Percentiles rank a stretch among this genome's conserved stretches.
Conservation (phyloP, 345 rosid species). For the Cardamine chenopodiifolia region DNA sequence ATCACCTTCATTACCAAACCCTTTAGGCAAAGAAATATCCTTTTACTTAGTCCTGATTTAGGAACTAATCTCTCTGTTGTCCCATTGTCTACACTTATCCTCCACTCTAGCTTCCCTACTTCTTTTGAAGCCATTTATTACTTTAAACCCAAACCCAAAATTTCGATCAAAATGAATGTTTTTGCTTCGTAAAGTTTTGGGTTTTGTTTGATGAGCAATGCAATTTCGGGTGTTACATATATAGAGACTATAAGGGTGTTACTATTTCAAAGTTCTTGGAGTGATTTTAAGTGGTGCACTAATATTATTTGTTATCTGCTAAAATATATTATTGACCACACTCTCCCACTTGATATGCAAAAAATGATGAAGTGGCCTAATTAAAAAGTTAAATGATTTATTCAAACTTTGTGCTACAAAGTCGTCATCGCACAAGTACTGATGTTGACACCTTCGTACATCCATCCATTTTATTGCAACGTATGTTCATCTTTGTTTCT, state of each 20-base stretch:
- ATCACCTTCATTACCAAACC: slow-evolving; percentile 35
- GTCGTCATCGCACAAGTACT: slow-evolving; percentile 40
- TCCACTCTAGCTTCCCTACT: slow-evolving; percentile 58
- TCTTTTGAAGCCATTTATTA: slow-evolving; percentile 44
- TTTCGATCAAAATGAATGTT: not conserved
- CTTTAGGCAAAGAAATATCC: slow-evolving; percentile 42
- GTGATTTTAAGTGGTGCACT: slow-evolving; percentile 21
- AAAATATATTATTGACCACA: slow-evolving; percentile 21
- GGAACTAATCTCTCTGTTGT: slow-evolving; percentile 44
- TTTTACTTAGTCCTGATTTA: slow-evolving; percentile 30
- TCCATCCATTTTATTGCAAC: slow-evolving; percentile 27
- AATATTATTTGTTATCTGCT: slow-evolving; percentile 21
- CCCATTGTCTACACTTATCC: slow-evolving; percentile 51
- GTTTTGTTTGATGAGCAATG: slow-evolving; percentile 31
- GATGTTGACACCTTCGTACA: slow-evolving; percentile 41
- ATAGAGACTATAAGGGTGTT: slow-evolving; percentile 22
- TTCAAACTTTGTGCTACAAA: slow-evolving; percentile 21
- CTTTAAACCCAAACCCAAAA: not conserved
- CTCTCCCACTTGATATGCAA: slow-evolving; percentile 29
- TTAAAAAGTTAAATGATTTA: slow-evolving; percentile 18
- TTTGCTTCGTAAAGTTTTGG: not conserved
- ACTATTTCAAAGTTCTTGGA: slow-evolving; percentile 27
- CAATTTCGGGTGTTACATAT: slow-evolving; percentile 31
- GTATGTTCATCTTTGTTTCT: slow-evolving; percentile 4
- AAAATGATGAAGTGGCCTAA: slow-evolving; percentile 31